A percentile compares a stretch with the other conserved stretches of the same genome.
phyloP scores from a whole-genome alignment of 2,329 filamentous ascomycete genomes.

The Tolypocladium ophioglossoides region DNA sequence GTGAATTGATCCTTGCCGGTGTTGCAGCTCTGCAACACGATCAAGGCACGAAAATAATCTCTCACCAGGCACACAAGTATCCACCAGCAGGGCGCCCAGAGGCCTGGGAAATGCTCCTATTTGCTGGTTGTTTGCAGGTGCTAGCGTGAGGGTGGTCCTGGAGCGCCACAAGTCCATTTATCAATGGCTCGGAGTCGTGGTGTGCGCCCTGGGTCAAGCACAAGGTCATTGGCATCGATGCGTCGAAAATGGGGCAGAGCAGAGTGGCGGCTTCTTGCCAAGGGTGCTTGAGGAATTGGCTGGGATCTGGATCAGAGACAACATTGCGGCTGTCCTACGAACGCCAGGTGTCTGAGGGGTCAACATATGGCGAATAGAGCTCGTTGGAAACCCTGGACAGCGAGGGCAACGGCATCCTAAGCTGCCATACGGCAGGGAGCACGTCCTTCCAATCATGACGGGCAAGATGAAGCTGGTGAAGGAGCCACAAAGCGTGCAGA shows the following conservation, averaged over 20 bases:
- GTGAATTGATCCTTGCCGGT: too few relatives aligned
- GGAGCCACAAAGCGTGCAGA: neutral
- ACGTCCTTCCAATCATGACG: too few relatives aligned
- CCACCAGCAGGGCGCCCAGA: constrained; percentile 11
- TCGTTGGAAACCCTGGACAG: neutral
- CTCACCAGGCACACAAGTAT: constrained; percentile 15
- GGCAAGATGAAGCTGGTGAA: neutral
- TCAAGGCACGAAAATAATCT: constrained; percentile 16
- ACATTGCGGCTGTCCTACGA: neutral
- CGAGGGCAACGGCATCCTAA: neutral
- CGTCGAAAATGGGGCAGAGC: too few relatives aligned
- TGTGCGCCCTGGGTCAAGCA: neutral
- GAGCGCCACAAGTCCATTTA: constrained; percentile 2
- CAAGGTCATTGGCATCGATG: neutral
- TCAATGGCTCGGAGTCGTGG: neutral
- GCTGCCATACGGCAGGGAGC: neutral
- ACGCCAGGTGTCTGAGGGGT: constrained; percentile 1
- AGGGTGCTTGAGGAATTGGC: constrained; percentile 12
- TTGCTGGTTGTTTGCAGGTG: constrained; percentile 7
- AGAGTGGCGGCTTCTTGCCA: constrained; percentile 2
- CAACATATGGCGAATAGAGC: constrained; percentile 6
- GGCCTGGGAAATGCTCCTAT: constrained; percentile 18
- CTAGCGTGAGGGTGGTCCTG: neutral
- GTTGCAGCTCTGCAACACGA: neutral
- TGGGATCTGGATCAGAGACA: constrained; percentile 7